A percentile compares a stretch with the other conserved stretches of the same genome.
Conservation (phyloP, 352 stramenopile species). For the Globisporangium nunn region DNA sequence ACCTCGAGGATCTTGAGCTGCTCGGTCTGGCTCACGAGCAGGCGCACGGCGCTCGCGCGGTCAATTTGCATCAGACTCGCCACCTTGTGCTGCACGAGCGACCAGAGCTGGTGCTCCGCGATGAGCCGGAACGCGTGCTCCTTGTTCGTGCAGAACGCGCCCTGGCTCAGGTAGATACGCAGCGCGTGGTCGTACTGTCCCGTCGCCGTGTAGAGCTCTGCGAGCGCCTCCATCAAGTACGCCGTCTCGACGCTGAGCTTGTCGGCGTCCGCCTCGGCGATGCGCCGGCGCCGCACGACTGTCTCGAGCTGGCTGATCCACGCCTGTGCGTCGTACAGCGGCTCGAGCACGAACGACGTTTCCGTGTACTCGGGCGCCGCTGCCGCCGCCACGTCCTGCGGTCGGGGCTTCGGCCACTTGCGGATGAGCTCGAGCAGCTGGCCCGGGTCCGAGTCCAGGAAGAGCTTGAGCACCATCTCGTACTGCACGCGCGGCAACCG, state of each 20-base stretch:
- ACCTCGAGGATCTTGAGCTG: constrained; percentile 74
- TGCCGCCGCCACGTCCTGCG: constrained; percentile 24
- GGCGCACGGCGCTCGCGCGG: constrained; percentile 51
- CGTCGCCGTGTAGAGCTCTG: constrained; percentile 73
- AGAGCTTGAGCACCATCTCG: constrained; percentile 84
- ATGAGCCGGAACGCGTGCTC: constrained; percentile 83
- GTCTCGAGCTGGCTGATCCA: constrained; percentile 84
- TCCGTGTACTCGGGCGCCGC: constrained; percentile 66
- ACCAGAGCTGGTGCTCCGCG: constrained; percentile 74
- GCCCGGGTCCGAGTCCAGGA: constrained; percentile 71
- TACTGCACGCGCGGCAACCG: constrained; percentile 64
- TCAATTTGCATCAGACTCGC: constrained; percentile 76
- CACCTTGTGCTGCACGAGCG: constrained; percentile 73
- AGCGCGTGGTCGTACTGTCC: constrained; percentile 79
- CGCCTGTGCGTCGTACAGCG: constrained; percentile 64
- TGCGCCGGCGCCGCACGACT: constrained; percentile 58
- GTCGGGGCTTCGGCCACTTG: constrained; percentile 75
- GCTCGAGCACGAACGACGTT: constrained; percentile 57
- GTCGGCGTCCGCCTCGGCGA: constrained; percentile 48
- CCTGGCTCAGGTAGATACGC: constrained; percentile 81
- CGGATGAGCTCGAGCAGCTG: constrained; percentile 71
- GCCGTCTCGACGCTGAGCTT: constrained; percentile 73
- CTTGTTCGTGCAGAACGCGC: constrained; percentile 81
- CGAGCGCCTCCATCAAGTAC: constrained; percentile 76
- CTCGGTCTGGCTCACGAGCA: constrained; percentile 77